Evolutionary conservation across 768 basidiomycete genomes (phyloP).

Genomic region (Xerocomellus amylosporus): DNA sequence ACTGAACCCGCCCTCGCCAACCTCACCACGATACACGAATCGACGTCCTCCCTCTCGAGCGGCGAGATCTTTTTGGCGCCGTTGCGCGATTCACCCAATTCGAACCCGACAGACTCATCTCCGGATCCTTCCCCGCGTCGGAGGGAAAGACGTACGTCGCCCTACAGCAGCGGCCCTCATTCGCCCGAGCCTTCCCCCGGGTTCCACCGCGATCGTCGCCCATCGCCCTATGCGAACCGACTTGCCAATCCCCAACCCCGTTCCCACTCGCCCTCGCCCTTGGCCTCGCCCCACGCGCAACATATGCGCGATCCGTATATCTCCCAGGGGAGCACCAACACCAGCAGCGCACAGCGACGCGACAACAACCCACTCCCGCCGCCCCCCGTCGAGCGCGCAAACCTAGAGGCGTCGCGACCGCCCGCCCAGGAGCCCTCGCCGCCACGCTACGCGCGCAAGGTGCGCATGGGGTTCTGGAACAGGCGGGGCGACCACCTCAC

Average conservation of each 20-base stretch:
- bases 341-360: conserved; percentile 4
- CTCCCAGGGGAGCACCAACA: neutral
- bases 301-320: conserved; percentile 10
- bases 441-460: conserved; percentile 28
- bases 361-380: conserved; percentile 31
- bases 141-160: conserved; percentile 24
- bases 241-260: conserved; percentile 2
- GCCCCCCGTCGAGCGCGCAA: conserved; percentile 27
- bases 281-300: conserved; percentile 9
- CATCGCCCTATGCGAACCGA: conserved; percentile 21
- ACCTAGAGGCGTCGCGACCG: conserved; percentile 24
- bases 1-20: conserved; percentile 29
- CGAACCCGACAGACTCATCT: conserved; percentile 22
- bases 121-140: conserved; percentile 29
- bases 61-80: conserved; percentile 28
- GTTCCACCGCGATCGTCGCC: conserved; percentile 24
- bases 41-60: conserved; percentile 20
- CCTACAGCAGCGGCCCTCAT: conserved; percentile 16
- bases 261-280: conserved; percentile 15
- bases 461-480: conserved; percentile 69
- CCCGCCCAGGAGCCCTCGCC: conserved; percentile 32
- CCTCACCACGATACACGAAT: conserved; percentile 29
- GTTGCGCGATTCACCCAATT: conserved; percentile 11
- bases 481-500: conserved; percentile 72
- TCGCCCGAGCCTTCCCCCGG: conserved; percentile 29